Base-by-base conservation (phyloP, 495 filamentous ascomycete genomes). In the Aspergillus ellipticus region DNA sequence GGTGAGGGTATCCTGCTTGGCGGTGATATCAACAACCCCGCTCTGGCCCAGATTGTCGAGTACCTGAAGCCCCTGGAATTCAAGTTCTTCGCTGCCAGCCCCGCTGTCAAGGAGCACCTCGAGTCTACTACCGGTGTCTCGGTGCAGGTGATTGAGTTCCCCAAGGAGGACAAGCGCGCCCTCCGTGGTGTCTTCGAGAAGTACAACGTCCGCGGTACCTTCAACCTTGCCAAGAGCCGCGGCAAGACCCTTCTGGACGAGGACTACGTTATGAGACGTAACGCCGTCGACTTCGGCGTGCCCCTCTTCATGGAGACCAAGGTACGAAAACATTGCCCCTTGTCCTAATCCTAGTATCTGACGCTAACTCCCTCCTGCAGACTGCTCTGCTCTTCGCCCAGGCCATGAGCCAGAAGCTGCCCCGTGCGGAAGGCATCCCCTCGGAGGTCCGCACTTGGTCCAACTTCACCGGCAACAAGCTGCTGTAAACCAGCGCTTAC, bases 291-390 rank as follows among this genome's bases (percentile, higher is more conserved):
- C 76, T 98, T 98, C 70, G 92, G 92, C 53, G 92, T 97, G 20
- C 94, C 94, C 35, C 78, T 97, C 57, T 98, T 97, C 73, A 97
- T 97, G 92, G 94, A 98, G 76, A 93, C 94, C 19, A 95, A 94
- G 89, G 93, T 96, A 79, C 79, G 86, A 74, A 31, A 37, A 46
- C 19, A 16, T 22, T 42, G 35, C n/a, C 22, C n/a, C 42, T 6
- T 37, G 28, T 26, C 19, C n/a, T n/a, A 0, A 28, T 20, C 31
- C 17, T 20, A 41, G 41, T 39, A 21, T 51, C 16, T 17, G 20
- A 13, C 31, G 64, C 58, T 56, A 67, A 61, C 13, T 47, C 56
- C n/a, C 17, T 58, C 22, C 58, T 55, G 22, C 58, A 97, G 94
- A 98, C 94, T 64, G 94, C 94, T 50, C 81, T 91, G 47, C 87